phyloP scores from a whole-genome alignment of 2,329 filamentous ascomycete species.

The Arthrobotrys conoides region DNA sequence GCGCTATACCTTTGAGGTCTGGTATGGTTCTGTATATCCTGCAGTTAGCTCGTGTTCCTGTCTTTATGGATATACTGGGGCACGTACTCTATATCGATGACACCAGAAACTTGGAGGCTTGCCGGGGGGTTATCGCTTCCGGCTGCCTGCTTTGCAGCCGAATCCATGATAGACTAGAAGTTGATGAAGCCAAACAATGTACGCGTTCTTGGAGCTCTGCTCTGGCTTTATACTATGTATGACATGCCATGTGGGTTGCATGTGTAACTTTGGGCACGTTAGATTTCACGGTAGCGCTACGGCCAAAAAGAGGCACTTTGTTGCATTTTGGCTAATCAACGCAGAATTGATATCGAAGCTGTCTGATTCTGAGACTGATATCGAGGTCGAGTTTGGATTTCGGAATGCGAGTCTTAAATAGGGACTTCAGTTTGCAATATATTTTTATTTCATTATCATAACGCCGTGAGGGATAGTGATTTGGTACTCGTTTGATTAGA shows the following conservation, averaged over 20 bases:
- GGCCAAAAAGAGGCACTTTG: slow-evolving; percentile 11
- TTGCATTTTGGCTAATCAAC: slow-evolving; percentile 2
- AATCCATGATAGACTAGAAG: slow-evolving; percentile 30
- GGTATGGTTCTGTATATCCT: slow-evolving; percentile 17
- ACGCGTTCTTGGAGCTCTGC: slow-evolving; percentile 21
- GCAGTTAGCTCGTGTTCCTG: background rate
- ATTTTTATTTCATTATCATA: too few relatives aligned
- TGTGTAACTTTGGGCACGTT: background rate
- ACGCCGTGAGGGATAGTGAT: too few relatives aligned
- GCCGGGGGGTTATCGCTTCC: slow-evolving; percentile 6
- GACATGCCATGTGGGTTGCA: background rate
- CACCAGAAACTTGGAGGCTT: slow-evolving; percentile 26
- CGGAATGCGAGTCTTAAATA: background rate
- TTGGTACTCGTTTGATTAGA: too few relatives aligned
- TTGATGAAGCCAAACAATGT: background rate
- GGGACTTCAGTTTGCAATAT: too few relatives aligned
- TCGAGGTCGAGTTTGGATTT: too few relatives aligned
- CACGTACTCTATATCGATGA: slow-evolving; percentile 48
- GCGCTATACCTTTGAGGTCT: slow-evolving; percentile 26
- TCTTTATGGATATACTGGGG: background rate
- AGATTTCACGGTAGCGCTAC: background rate
- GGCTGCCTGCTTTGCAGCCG: slow-evolving; percentile 35
- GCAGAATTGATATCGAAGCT: background rate
- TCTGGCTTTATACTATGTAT: background rate
- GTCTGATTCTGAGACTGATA: too few relatives aligned